Base-by-base conservation (phyloP, 495 filamentous ascomycete genomes). In the Hapsidospora chrysogenum region DNA sequence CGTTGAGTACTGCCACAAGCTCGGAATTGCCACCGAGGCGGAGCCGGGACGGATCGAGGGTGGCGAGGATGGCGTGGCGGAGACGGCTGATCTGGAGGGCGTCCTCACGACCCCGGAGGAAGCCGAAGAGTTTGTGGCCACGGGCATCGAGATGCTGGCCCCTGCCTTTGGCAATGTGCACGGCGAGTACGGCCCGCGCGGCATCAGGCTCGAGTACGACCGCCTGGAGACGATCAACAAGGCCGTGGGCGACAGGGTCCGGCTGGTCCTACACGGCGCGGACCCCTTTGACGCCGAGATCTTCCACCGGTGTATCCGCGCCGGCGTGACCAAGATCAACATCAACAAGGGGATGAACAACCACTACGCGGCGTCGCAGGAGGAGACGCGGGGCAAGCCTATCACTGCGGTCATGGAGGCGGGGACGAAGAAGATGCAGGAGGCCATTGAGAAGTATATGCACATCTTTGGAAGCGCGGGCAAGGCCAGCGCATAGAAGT, bases 101-200 rank as follows among this genome's bases (percentile, higher is more conserved):
- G 38, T 85, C 33, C 47, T 86, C 45, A 92, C 82, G n/a, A 85
- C 74, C 0, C 71, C 78, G 0, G 78, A 81, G 50, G 72, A 86
- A 52, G 79, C 77, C 26, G 56, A 70, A 48, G 72, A 80, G 53
- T 87, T 87, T 52, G 77, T 83, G 0, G 66, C 61, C 8, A 83
- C 78, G 17, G 82, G 83, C 0, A 84, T 86, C 41, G 78, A 85
- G 52, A 83, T 79, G 72, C 52, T 87, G 11, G 82, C 81, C 9
- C 83, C 83, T 0, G 79, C 80, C 7, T 87, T 92, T 53, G 82
- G 81, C 3, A 87, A 87, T 50, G 78, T 92, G 25, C 81, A 87
- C 58, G 82, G 83, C 4, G 72, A 77, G 44, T 92, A 87, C 54
- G 81, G 80, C 0, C 71, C 75, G 0, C 53, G 76, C 9, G 81